Evolutionary conservation across 768 basidiomycete species (phyloP), one percentile per base, ranked within the genome.

Genomic region (Phaeotremella fagi): DNA sequence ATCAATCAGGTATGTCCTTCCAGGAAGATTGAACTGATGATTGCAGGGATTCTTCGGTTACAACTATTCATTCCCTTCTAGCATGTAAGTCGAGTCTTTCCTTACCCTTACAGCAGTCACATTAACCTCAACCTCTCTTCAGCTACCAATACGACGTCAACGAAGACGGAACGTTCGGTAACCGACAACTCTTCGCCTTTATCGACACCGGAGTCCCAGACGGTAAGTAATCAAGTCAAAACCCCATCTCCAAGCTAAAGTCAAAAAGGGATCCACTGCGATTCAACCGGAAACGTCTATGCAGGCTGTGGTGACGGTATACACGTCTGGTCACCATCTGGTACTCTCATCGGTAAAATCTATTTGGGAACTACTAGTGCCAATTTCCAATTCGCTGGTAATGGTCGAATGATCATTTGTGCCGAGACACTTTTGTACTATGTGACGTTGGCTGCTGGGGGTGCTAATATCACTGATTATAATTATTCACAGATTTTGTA

Each of bases 61-160:
- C 35, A 57, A 72, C 46, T 57, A 61, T 53, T 85, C 83, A 0
- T 68, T 76, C 11, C 85, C 86, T 16, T 79, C 85, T 4, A 85
- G 85, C 0, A 81, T 88, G 86, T 84, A 62, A 68, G 83, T 33
- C 16, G 31, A 7, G 31, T 33, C 31, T 33, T 33, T 33, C 31
- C 31, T 33, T 16, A 7, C 31, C 16, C 7, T 33, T 33, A 33
- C 31, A 7, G 7, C 16, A 7, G 9, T 16, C 31, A 33, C 31
- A 33, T 7, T n/a, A n/a, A n/a, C n/a, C n/a, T n/a, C n/a, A n/a
- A n/a, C 27, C 22, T n/a, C 6, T 15, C 25, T 2, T n/a, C 35
- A 70, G 68, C 46, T 74, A 74, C 53, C 59, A 58, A 24, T 74
- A 54, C 52, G 57, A 65, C 44, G 73, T 74, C 16, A 51, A 57